Conservation (phyloP, 2,329 filamentous ascomycete genomes). For the Fusarium austroafricanum region DNA sequence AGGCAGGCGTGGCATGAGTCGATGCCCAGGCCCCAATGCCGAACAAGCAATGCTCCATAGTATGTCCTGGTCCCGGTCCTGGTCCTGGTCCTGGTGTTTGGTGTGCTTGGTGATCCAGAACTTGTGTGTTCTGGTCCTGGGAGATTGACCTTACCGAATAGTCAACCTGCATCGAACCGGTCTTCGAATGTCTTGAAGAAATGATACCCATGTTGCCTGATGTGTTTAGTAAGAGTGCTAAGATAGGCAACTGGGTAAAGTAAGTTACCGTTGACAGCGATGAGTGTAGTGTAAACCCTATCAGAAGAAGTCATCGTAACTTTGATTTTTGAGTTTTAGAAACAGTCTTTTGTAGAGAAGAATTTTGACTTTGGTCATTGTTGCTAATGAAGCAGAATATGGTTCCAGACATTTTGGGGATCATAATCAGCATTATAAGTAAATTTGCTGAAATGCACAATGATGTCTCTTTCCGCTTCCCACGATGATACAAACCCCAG, state of each 20-base stretch:
- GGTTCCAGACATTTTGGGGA: rapidly evolving
- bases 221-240: neutral
- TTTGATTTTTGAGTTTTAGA: neutral
- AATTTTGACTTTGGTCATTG: neutral
- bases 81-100: neutral
- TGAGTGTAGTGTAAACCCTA: neutral
- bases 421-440: rapidly evolving
- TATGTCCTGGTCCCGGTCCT: neutral
- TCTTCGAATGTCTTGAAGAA: neutral
- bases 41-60: neutral
- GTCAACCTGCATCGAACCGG: neutral
- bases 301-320: neutral
- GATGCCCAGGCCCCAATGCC: neutral
- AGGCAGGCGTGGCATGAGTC: rapidly evolving
- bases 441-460: neutral
- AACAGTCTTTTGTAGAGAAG: rapidly evolving
- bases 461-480: neutral
- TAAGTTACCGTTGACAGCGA: neutral
- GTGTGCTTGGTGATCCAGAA: no score
- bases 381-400: neutral
- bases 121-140: neutral
- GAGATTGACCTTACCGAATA: neutral
- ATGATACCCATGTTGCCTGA: neutral
- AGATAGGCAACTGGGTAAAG: rapidly evolving
- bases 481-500: neutral